Evolutionary conservation across 1,284 basidiomycete species (phyloP).

Genomic region (Wolfiporia cocos): DNA sequence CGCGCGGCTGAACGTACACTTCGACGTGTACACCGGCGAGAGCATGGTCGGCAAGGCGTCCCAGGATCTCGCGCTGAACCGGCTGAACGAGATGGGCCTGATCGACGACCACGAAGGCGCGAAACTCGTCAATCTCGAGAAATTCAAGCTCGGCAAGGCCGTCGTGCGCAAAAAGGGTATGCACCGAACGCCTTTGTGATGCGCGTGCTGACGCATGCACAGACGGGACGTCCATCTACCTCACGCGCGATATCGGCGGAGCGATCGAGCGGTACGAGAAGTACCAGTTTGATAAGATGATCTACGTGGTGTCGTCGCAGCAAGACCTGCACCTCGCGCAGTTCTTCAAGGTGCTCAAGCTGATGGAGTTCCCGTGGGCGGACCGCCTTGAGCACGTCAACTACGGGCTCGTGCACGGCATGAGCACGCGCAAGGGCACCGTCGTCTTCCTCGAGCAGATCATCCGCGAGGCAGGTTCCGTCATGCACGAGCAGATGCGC

Average conservation of each 20-base stretch:
- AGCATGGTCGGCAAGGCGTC: conserved; percentile 79
- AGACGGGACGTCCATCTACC: conserved; percentile 97
- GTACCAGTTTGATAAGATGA: conserved; percentile 97
- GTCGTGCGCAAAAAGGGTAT: conserved; percentile 86
- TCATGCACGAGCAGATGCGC: conserved; percentile 97
- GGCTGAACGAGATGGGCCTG: conserved; percentile 49
- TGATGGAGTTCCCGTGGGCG: conserved; percentile 91
- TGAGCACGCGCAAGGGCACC: conserved; percentile 97
- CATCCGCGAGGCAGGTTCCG: conserved; percentile 82
- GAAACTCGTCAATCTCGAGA: conserved; percentile 78
- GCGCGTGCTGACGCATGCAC: conserved; percentile 1
- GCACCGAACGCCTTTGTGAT: conserved; percentile 9
- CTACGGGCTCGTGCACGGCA: conserved; percentile 90
- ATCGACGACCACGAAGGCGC: conserved; percentile 64
- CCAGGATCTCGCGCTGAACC: conserved; percentile 66
- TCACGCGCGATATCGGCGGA: conserved; percentile 96
- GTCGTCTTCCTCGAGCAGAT: conserved; percentile 97
- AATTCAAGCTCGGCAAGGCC: conserved; percentile 88
- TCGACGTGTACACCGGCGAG: conserved; percentile 95
- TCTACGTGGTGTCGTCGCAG: conserved; percentile 93
- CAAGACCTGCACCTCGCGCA: conserved; percentile 93
- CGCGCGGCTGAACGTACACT: conserved; percentile 85
- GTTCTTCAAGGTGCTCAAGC: conserved; percentile 91
- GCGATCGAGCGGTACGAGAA: conserved; percentile 91
- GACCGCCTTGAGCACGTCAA: conserved; percentile 83